Base-by-base conservation (phyloP, 805 yeast species). In the Hanseniaspora osmophila region DNA sequence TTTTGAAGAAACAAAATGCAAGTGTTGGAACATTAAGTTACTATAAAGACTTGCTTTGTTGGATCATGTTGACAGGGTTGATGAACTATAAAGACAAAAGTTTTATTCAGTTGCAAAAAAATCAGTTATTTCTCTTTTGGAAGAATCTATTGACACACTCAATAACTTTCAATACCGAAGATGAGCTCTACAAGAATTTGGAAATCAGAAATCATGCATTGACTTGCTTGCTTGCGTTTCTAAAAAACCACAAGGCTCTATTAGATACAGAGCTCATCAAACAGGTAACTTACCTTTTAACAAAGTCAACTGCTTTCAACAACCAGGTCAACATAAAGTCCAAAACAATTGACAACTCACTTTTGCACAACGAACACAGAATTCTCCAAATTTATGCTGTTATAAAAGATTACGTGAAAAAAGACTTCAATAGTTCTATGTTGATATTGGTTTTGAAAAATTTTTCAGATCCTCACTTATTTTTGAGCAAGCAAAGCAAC, bases 81-180 rank as follows among this genome's bases (percentile, higher is more conserved):
- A 74, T 82, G 69, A 73, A 77, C 43, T 73, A 75, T 53, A 54
- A 62, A 0, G 82, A 80, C 3, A 69, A 70, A 13, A 62, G 67
- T 19, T 73, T 75, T 46, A 64, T 83, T 33, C 64, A 69, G 43
- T 65, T 75, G 46, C 80, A 79, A 50, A 62, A 71, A 12, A 69
- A 77, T 2, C 85, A 79, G 51, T 65, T 83, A 43, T 59, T 82
- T 41, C 58, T 68, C 10, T 65, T 81, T 47, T 83, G 88, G 88
- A 77, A 77, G 49, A 69, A 73, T 39, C 64, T 79, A 7, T 54
- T 78, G 35, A 70, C 75, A 1, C 74, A 74, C 41, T 65, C 74
- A 2, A 37, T 38, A 13, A 68, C 71, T 12, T 64, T 71, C 13
- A 54, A 61, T 2, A 57, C 56, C 29, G 62, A 59, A 22, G 62